Base-by-base conservation (phyloP, 1,284 basidiomycete genomes). In the Mycena citricolor region DNA sequence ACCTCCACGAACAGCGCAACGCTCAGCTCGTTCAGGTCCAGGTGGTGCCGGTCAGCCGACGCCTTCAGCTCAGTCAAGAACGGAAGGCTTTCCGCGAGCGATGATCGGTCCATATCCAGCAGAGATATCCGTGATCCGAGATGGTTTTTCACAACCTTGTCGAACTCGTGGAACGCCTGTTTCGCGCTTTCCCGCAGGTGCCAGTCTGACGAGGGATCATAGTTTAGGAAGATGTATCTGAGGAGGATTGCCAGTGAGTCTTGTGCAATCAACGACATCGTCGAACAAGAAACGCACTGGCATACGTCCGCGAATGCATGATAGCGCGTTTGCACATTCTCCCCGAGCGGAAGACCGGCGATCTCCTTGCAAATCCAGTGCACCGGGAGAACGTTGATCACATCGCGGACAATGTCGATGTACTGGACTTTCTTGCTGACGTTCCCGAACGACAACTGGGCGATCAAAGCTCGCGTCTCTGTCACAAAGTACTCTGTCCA, bases 341-440 rank as follows among this genome's bases (percentile, higher is more conserved):
- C 73, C 14, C 70, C 32, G 24, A 30, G 16, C 3, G 29, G 21
- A 22, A 16, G 20, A 66, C 83, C 51, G 49, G 87, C 83, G 38
- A 88, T 65, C 45, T 77, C 62, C 45, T 79, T 69, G 4, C 78
- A 73, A 21, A 84, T 69, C 81, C 82, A 89, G 52, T 79, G 70
- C 10, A 86, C 65, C 0, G 86, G 81, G 30, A 82, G 57, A 25
- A 77, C 61, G 55, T 88, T 86, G 61, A 86, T 73, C 17, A 90
- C 84, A 54, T 90, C 81, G 35, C 73, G 70, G 13, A 90, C 77
- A 39, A 92, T 70, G 59, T 93, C 85, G 29, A 91, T 58, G 44
- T 52, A 52, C 32, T 45, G 34, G 12, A 69, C 71, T 5, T 51
- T 31, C 11, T 61, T 53, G 23, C 66, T 69, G 21, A 64, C 60